A percentile compares a stretch with the other conserved stretches of the same genome.
Evolutionary conservation across 371 early-diverging fungal species (phyloP).

Genomic region (Syncephalastrum sp.): DNA sequence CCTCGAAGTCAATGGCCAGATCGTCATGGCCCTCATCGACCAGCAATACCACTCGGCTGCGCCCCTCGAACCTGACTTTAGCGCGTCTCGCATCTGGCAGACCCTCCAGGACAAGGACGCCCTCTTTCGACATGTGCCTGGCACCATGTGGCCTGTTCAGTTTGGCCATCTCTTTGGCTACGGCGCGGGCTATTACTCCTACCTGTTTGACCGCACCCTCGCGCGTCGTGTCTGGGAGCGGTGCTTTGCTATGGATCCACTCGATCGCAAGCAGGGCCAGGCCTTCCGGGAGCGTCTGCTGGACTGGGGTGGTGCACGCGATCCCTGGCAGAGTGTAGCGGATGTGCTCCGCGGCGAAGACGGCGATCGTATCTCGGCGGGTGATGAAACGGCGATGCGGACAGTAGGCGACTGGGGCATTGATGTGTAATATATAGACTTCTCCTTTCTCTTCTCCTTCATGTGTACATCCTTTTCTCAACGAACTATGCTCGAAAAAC

Average conservation of each 20-base stretch:
- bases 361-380: conserved; percentile 58
- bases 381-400: conserved; percentile 70
- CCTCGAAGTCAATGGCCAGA: conserved; percentile 84
- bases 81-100: conserved; percentile 52
- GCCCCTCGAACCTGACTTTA: conserved; percentile 38
- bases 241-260: conserved; percentile 62
- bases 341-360: conserved; percentile 59
- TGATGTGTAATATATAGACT: conserved; percentile 27
- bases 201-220: conserved; percentile 85
- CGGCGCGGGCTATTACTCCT: conserved; percentile 92
- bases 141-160: conserved; percentile 88
- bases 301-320: conserved; percentile 91
- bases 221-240: conserved; percentile 76
- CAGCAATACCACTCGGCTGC: conserved; percentile 67
- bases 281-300: conserved; percentile 73
- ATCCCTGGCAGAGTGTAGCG: conserved; percentile 85
- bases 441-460: no score
- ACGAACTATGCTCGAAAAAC: no score
- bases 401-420: conserved; percentile 78
- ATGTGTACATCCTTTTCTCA: no score
- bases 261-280: conserved; percentile 58
- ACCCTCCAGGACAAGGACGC: conserved; percentile 54
- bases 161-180: conserved; percentile 92
- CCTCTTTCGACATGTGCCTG: conserved; percentile 63
- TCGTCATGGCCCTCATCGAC: conserved; percentile 87